phyloP scores from a whole-genome alignment of 306 rosid species.

The Sicyos edulis region DNA sequence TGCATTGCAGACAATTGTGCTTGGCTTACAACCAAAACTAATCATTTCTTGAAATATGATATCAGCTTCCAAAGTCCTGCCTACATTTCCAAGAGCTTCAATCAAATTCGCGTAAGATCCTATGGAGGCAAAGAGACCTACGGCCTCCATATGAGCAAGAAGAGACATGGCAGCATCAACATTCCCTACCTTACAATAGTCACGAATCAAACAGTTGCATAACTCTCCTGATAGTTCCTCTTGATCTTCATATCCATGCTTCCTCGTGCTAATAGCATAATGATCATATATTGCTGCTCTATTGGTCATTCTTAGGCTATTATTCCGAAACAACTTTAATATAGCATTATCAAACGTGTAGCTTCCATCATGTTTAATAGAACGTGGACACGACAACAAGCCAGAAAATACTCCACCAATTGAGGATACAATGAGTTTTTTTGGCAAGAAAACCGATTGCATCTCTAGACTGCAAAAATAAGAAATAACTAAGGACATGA shows the following conservation, averaged over 20 bases:
- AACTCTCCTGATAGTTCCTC: constrained; percentile 44
- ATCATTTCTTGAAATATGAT: constrained; percentile 58
- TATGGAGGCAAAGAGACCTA: constrained; percentile 40
- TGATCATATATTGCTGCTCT: constrained; percentile 20
- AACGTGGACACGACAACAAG: constrained; percentile 21
- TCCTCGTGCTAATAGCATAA: neutral
- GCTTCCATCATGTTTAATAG: constrained; percentile 14
- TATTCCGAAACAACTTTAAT: constrained; percentile 19
- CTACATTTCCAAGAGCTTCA: constrained; percentile 56
- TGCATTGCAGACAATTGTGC: constrained; percentile 41
- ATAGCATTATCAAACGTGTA: constrained; percentile 18
- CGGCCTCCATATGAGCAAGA: constrained; percentile 50
- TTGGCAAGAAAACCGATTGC: constrained; percentile 23
- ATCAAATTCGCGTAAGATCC: constrained; percentile 39
- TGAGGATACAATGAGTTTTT: constrained; percentile 28
- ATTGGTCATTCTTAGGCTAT: constrained; percentile 22
- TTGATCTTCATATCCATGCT: constrained; percentile 22
- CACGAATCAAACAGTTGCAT: constrained; percentile 33
- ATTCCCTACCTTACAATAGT: constrained; percentile 45
- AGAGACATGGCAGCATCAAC: constrained; percentile 52
- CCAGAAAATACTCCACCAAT: constrained; percentile 23
- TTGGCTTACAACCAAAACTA: constrained; percentile 43
- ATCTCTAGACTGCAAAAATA: constrained; percentile 21
- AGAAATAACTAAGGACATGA: neutral
- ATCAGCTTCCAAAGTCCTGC: constrained; percentile 71